These are phyloP conservation scores for Solanum hybrid DNA, from an alignment of 305 asterid species.

Conservation along the genomic window DNA sequence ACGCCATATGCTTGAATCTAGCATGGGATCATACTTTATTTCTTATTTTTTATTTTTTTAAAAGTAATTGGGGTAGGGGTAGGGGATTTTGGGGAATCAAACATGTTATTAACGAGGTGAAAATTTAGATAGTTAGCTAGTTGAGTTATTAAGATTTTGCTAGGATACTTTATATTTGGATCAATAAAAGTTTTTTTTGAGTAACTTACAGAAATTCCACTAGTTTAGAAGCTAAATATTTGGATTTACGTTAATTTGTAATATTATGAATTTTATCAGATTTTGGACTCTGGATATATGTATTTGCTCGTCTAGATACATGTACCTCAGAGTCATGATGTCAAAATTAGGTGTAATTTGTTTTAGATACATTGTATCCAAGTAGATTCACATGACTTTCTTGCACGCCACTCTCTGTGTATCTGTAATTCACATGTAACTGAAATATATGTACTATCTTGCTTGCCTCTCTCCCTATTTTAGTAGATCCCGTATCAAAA, in stretches of 20 bases:
- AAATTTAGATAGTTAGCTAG: background rate
- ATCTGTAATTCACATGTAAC: background rate
- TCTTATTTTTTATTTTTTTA: background rate
- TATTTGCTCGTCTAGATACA: background rate
- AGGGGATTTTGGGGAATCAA: background rate
- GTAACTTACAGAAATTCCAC: background rate
- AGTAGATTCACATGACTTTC: background rate
- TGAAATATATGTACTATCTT: background rate
- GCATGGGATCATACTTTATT: background rate
- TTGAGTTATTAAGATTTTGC: background rate
- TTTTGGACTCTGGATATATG: background rate
- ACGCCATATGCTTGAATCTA: background rate
- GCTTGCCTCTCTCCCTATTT: background rate
- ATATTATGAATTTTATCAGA: background rate
- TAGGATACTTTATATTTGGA: background rate
- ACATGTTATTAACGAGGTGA: background rate
- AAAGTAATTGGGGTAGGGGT: background rate
- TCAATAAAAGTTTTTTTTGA: background rate
- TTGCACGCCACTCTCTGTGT: background rate
- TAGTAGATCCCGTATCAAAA: background rate
- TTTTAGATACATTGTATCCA: background rate
- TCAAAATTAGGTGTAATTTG: background rate
- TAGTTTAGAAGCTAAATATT: background rate
- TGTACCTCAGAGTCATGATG: background rate
- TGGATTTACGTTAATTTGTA: background rate